Percentiles rank a stretch among this genome's conserved stretches.
These are phyloP conservation scores for Spathaspora sp. DNA, from an alignment of 805 yeast genomes.

Conservation along the genomic window DNA sequence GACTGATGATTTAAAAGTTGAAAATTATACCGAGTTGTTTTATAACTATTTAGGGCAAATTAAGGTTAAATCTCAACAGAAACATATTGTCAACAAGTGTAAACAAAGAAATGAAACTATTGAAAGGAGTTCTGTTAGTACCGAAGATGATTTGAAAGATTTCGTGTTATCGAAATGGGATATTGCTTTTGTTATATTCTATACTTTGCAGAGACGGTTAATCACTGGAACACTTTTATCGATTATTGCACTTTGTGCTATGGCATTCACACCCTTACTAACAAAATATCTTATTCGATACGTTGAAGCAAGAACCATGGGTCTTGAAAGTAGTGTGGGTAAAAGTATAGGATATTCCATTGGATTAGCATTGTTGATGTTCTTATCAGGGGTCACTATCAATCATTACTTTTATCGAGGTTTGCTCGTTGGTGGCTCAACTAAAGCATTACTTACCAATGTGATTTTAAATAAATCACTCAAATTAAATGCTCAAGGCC, in stretches of 20 bases:
- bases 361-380: constrained; percentile 18
- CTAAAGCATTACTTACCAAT: constrained; percentile 62
- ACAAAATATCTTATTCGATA: constrained; percentile 27
- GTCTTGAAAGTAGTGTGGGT: constrained; percentile 15
- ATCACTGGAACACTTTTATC: constrained; percentile 1
- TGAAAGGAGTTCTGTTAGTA: constrained; percentile 13
- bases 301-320: constrained; percentile 22
- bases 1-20: constrained; percentile 27
- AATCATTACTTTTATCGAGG: constrained; percentile 61
- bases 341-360: constrained; percentile 32
- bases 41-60: constrained; percentile 2
- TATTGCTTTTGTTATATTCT: constrained; percentile 15
- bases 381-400: constrained; percentile 20
- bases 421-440: constrained; percentile 58
- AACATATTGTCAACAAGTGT: constrained; percentile 19
- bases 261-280: constrained; percentile 17
- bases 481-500: constrained; percentile 50
- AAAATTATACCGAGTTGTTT: constrained; percentile 15
- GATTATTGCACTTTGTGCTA: constrained; percentile 1
- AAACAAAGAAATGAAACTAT: constrained; percentile 17
- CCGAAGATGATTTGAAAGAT: constrained; percentile 22
- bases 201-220: constrained; percentile 22
- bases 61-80: constrained; percentile 1
- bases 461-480: constrained; percentile 67
- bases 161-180: constrained; percentile 17